Evolutionary conservation across 305 asterid species (phyloP).

Genomic region (Fraxinus platypoda): DNA sequence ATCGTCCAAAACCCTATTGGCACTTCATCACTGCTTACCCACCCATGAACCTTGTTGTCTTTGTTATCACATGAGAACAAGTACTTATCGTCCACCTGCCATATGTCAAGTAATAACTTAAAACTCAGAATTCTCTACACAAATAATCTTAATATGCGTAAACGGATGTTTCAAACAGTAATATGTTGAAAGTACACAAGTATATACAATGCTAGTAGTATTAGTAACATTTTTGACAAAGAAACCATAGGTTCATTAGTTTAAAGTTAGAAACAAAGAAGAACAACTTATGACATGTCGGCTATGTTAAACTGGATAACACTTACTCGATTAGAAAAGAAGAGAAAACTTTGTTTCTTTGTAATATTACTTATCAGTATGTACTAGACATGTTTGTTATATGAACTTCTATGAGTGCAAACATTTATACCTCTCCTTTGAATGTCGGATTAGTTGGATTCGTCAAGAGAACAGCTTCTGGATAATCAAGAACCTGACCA

Average conservation of each 20-base stretch:
- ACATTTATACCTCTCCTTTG: conserved; percentile 53
- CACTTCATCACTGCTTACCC: conserved; percentile 38
- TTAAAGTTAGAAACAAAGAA: no score
- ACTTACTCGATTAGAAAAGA: background rate
- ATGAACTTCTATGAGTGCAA: background rate
- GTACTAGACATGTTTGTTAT: background rate
- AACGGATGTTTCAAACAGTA: background rate
- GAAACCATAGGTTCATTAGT: no score
- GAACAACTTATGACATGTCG: background rate
- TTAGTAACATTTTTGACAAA: no score
- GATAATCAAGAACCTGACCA: conserved; percentile 47
- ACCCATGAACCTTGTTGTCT: conserved; percentile 63
- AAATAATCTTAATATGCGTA: background rate
- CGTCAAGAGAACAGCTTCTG: conserved; percentile 61
- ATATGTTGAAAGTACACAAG: background rate
- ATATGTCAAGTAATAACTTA: background rate
- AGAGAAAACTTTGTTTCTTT: background rate
- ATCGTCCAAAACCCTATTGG: conserved; percentile 69
- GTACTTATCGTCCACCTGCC: conserved; percentile 73
- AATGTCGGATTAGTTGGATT: conserved; percentile 38
- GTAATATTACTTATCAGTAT: background rate
- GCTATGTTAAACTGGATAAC: background rate
- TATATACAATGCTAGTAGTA: no score
- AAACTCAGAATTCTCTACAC: background rate
- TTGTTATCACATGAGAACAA: conserved; percentile 56